phyloP scores from a whole-genome alignment of 805 yeast genomes.

The Hemisphaericaspora nanyangensis region DNA sequence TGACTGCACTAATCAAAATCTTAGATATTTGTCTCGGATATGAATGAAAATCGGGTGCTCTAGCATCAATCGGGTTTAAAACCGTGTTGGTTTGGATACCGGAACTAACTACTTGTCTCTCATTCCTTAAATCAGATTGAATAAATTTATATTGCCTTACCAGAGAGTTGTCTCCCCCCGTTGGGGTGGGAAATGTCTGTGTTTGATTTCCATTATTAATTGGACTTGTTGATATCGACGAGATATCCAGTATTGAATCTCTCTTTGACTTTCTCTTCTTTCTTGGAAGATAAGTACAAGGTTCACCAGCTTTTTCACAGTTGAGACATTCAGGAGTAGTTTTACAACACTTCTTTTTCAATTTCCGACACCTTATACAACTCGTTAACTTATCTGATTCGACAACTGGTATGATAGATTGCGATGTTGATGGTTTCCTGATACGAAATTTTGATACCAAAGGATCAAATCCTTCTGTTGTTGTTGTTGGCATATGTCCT shows the following conservation, averaged over 20 bases:
- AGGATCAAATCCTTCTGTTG: neutral
- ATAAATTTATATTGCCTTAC: neutral
- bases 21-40: conserved; percentile 13
- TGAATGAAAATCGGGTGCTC: conserved; percentile 21
- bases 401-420: neutral
- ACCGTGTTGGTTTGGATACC: conserved; percentile 13
- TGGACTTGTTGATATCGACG: neutral
- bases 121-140: neutral
- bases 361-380: conserved; percentile 45
- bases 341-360: conserved; percentile 49
- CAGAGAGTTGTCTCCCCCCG: no score
- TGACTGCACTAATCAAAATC: conserved; percentile 12
- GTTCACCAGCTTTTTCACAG: conserved; percentile 35
- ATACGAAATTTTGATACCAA: conserved; percentile 7
- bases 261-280: conserved; percentile 6
- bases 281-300: conserved; percentile 22
- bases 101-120: conserved; percentile 2
- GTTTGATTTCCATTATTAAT: no score
- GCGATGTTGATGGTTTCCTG: neutral
- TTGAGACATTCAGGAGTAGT: conserved; percentile 41
- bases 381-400: conserved; percentile 5
- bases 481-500: neutral
- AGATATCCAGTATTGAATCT: no score
- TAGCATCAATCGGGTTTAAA: conserved; percentile 24
- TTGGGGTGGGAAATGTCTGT: no score